Percentiles rank a stretch among this genome's conserved stretches.
Evolutionary conservation across 2,329 filamentous ascomycete species (phyloP).

Genomic region (Fusarium sarcochroum): DNA sequence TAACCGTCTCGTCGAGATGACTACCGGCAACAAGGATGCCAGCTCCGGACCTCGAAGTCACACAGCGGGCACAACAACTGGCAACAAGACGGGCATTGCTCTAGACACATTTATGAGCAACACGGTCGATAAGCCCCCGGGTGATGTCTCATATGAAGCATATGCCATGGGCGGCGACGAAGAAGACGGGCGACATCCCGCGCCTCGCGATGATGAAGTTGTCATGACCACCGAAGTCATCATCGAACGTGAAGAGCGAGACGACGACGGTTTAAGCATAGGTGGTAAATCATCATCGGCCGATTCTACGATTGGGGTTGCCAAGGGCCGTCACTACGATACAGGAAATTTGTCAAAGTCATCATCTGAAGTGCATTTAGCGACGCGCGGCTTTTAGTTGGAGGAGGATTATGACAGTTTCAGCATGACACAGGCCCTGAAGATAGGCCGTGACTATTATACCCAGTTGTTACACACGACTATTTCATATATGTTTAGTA

Average conservation of each 20-base stretch:
- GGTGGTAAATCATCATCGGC: conserved; percentile 31
- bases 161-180: conserved; percentile 47
- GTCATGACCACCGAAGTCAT: conserved; percentile 49
- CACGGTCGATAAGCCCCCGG: conserved; percentile 7
- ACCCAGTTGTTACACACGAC: conserved; percentile 15
- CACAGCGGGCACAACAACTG: conserved; percentile 14
- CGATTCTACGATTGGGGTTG: conserved; percentile 28
- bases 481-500: neutral
- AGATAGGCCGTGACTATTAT: conserved; percentile 20
- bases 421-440: neutral
- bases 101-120: conserved; percentile 44
- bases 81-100: conserved; percentile 33
- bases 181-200: neutral
- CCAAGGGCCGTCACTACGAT: conserved; percentile 30
- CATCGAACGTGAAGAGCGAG: conserved; percentile 39
- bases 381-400: conserved; percentile 40
- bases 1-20: conserved; percentile 55
- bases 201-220: conserved; percentile 32
- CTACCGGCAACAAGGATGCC: conserved; percentile 44
- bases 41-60: conserved; percentile 46
- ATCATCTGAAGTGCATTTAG: conserved; percentile 46
- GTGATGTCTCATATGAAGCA: conserved; percentile 42
- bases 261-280: conserved; percentile 38
- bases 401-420: neutral
- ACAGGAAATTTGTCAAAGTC: conserved; percentile 43